Evolutionary conservation across 2,329 filamentous ascomycete genomes (phyloP), one percentile per base, ranked within the genome.

Genomic region (Talaromyces amestolkiae): DNA sequence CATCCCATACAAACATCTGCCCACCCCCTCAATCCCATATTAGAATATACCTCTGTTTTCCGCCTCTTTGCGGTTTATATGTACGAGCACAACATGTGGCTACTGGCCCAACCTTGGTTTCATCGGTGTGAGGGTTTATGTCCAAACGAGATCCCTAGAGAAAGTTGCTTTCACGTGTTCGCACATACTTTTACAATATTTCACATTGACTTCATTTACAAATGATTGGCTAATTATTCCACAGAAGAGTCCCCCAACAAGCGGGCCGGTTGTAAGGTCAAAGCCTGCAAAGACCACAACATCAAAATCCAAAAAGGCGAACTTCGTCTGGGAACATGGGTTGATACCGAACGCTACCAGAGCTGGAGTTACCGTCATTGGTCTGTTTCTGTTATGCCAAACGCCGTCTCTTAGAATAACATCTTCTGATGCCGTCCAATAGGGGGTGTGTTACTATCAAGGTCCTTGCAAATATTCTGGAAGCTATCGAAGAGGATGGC

Each of bases 371-470:
- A 90, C 88, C 90, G 89, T 74, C 94, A 98, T 76, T 97, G 94
- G 94, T 96, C 83, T 74, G 85, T 56, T 17, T 33, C 22, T 49
- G 0, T 56, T 39, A 22, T 47, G 15, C 7, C 27, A 24, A 31
- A 43, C 3, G 11, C 56, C 15, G 43, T 37, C 6, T 45, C 53
- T 59, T 8, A 33, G 6, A 37, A 45, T 35, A 41, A 8, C 3
- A 33, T 15, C 35, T 35, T 31, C 45, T 54, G n/a, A 64, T 10
- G 37, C 22, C 41, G 3, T 47, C 1, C 47, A n/a, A 24, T 60
- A 96, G 93, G 93, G 93, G 94, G 35, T 98, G 94, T 72, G 87
- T 93, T 41, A 96, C 92, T 17, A 93, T 93, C 24, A 83, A 84
- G 63, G 87, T 92, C 72, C 80, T 97, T 66, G 73, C 81, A 65